These are phyloP conservation scores for Fusarium neocosmosporiellum DNA, from an alignment of 2,329 filamentous ascomycete species.

Conservation along the genomic window DNA sequence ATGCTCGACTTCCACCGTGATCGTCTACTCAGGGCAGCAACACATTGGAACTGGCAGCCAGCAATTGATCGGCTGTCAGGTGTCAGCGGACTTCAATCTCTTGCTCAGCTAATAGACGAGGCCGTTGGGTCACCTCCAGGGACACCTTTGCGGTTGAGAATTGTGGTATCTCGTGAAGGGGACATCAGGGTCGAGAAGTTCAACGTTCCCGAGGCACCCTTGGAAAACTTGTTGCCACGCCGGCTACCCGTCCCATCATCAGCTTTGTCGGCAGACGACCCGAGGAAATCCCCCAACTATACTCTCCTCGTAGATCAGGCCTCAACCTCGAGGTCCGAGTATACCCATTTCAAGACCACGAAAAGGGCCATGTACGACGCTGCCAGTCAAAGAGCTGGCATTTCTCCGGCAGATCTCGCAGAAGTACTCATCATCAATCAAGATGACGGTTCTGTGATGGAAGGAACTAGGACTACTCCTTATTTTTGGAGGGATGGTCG, in stretches of 20 bases:
- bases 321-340: conserved; percentile 64
- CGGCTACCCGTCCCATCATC: conserved; percentile 60
- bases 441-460: conserved; percentile 75
- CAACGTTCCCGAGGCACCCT: conserved; percentile 51
- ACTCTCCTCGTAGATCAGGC: conserved; percentile 58
- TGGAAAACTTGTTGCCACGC: conserved; percentile 68
- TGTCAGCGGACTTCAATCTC: conserved; percentile 54
- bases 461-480: conserved; percentile 84
- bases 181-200: conserved; percentile 55
- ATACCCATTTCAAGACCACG: conserved; percentile 90
- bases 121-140: conserved; percentile 51
- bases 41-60: conserved; percentile 64
- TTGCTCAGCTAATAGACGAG: conserved; percentile 49
- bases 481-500: conserved; percentile 79
- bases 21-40: conserved; percentile 75
- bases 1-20: conserved; percentile 84
- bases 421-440: conserved; percentile 83
- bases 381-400: conserved; percentile 71
- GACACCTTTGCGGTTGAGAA: conserved; percentile 62
- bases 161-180: conserved; percentile 65
- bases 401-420: conserved; percentile 61
- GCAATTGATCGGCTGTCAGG: conserved; percentile 60
- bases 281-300: conserved; percentile 48
- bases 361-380: conserved; percentile 76
- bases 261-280: conserved; percentile 33